Conservation (phyloP, 1,139 yeast species). For the Blastobotrys proliferans region DNA sequence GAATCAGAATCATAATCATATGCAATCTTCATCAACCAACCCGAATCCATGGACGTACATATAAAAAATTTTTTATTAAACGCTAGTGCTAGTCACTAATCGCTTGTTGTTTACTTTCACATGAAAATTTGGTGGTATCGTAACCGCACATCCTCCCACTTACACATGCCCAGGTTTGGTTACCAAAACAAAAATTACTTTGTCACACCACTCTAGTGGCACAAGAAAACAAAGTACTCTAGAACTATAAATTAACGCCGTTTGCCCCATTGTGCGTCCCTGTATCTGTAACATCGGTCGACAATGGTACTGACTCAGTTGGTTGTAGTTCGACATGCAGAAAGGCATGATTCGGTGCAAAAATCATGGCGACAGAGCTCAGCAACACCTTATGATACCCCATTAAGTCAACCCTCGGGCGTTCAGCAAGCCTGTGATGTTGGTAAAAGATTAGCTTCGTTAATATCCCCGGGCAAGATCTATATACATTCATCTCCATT, state of each 20-base stretch:
- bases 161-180: too few relatives aligned
- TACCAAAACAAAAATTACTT: too few relatives aligned
- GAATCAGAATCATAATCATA: too few relatives aligned
- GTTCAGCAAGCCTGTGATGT: constrained; percentile 27
- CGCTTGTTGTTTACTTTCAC: too few relatives aligned
- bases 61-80: too few relatives aligned
- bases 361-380: constrained; percentile 31
- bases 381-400: constrained; percentile 39
- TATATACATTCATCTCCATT: constrained; percentile 38
- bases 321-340: constrained; percentile 36
- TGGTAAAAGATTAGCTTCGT: constrained; percentile 16
- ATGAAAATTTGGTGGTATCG: constrained; percentile 8
- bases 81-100: too few relatives aligned
- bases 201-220: not conserved
- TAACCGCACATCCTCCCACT: too few relatives aligned
- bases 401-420: constrained; percentile 32
- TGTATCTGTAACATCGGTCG: not conserved
- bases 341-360: constrained; percentile 33
- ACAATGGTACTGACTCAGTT: constrained; percentile 14
- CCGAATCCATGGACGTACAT: too few relatives aligned
- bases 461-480: constrained; percentile 20
- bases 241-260: too few relatives aligned
- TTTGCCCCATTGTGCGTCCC: too few relatives aligned
- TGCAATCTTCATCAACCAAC: too few relatives aligned
- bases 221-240: not conserved